Percentiles rank a stretch among this genome's conserved stretches.
phyloP scores from a whole-genome alignment of 225 moss, liverwort and hornwort species.

The Climacium dendroides region DNA sequence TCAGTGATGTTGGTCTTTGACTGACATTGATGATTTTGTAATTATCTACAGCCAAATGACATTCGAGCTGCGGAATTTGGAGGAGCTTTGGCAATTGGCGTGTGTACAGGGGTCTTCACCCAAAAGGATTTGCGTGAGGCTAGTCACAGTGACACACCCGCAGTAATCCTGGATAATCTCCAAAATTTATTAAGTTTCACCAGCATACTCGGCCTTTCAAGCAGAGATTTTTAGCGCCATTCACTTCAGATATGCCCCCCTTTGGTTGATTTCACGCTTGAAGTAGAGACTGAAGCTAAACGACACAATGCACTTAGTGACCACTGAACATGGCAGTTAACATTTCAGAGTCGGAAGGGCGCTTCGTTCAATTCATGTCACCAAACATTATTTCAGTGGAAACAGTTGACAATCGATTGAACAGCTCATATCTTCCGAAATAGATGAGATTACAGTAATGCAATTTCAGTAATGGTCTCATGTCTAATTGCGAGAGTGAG shows the following conservation, averaged over 20 bases:
- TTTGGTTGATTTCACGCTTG: background rate
- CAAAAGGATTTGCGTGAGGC: conserved; percentile 61
- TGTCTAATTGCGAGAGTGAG: background rate
- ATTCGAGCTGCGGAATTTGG: conserved; percentile 77
- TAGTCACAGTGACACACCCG: conserved; percentile 34
- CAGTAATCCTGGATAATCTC: conserved; percentile 67
- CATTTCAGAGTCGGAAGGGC: background rate
- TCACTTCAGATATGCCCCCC: background rate
- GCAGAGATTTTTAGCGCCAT: conserved; percentile 17
- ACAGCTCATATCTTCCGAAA: background rate
- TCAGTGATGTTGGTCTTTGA: background rate
- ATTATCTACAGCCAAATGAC: conserved; percentile 60
- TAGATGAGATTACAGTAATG: background rate
- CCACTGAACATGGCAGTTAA: background rate
- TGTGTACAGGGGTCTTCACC: conserved; percentile 72
- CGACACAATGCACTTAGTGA: background rate
- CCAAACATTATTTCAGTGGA: background rate
- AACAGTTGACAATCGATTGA: background rate
- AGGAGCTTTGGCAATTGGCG: conserved; percentile 77
- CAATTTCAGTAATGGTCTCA: background rate
- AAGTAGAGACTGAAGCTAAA: background rate
- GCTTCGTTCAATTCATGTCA: conserved; percentile 7
- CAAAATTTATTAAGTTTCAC: conserved; percentile 22
- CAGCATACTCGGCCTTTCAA: conserved; percentile 18
- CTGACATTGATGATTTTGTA: background rate